Evolutionary conservation across 805 yeast species (phyloP).

Genomic region (Kazachstania martiniae): DNA sequence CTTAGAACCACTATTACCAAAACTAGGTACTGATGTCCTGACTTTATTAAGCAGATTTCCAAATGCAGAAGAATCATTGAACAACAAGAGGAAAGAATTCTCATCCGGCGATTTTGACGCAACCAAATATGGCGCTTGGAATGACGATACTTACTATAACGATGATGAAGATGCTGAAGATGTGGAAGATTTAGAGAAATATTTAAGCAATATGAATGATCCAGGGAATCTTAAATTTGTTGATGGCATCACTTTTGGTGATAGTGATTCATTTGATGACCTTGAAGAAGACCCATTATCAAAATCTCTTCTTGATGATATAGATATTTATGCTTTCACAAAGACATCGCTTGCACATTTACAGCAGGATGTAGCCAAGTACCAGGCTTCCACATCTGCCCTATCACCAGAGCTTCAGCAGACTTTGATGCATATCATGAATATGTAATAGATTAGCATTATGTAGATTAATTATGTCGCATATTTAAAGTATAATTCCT

Average conservation of each 20-base stretch:
- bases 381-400: constrained; percentile 37
- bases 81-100: constrained; percentile 50
- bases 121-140: constrained; percentile 23
- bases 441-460: not conserved
- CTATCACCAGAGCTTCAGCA: constrained; percentile 30
- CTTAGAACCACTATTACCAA: constrained; percentile 31
- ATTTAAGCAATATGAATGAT: constrained; percentile 39
- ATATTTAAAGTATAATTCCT: too few relatives aligned
- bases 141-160: constrained; percentile 22
- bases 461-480: not conserved
- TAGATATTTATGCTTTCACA: constrained; percentile 62
- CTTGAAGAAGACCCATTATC: constrained; percentile 74
- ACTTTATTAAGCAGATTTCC: constrained; percentile 53
- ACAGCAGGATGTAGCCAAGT: constrained; percentile 40
- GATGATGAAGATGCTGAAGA: constrained; percentile 30
- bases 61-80: constrained; percentile 53
- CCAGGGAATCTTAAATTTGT: constrained; percentile 27
- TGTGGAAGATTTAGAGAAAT: constrained; percentile 29
- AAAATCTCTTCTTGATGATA: constrained; percentile 65
- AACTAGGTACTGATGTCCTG: constrained; percentile 43
- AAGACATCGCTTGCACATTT: constrained; percentile 41
- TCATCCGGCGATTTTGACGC: constrained; percentile 28
- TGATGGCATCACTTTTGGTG: constrained; percentile 26
- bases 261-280: constrained; percentile 54
- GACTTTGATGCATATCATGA: constrained; percentile 10